These are phyloP conservation scores for Gymnopus androsaceus DNA, from an alignment of 1,284 basidiomycete species.

Conservation along the genomic window DNA sequence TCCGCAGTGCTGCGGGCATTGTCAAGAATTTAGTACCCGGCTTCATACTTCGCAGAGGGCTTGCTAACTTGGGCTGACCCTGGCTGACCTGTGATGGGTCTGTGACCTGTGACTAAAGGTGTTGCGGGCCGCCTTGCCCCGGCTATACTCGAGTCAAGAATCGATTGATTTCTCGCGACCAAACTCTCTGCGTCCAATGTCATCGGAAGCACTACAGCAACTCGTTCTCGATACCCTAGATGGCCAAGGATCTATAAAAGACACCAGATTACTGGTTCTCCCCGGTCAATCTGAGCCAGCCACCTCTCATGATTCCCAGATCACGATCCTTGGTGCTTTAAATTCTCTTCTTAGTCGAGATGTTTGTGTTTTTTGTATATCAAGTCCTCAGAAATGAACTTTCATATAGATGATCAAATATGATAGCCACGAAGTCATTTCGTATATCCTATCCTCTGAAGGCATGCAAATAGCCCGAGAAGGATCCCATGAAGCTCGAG, in stretches of 20 bases:
- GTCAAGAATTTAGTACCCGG: too few relatives aligned
- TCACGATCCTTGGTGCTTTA: conserved; percentile 81
- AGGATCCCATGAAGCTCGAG: conserved; percentile 93
- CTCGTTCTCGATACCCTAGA: conserved; percentile 77
- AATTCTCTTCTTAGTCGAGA: conserved; percentile 88
- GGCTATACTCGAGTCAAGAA: conserved; percentile 10
- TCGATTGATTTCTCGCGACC: background rate
- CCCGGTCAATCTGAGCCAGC: conserved; percentile 65
- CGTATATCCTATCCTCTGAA: conserved; percentile 78
- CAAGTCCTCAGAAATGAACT: conserved; percentile 15
- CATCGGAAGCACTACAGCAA: conserved; percentile 73
- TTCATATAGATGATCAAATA: conserved; percentile 80
- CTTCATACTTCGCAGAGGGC: too few relatives aligned
- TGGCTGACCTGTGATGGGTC: too few relatives aligned
- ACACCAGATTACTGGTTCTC: conserved; percentile 73
- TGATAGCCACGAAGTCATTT: conserved; percentile 75
- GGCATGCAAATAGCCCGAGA: conserved; percentile 76
- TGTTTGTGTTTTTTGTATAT: conserved; percentile 46
- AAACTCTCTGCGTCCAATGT: conserved; percentile 42
- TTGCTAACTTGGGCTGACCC: too few relatives aligned
- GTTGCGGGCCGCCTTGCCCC: background rate
- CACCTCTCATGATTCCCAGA: conserved; percentile 73
- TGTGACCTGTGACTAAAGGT: too few relatives aligned
- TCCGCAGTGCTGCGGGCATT: too few relatives aligned
- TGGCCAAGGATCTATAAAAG: conserved; percentile 58